phyloP scores from a whole-genome alignment of 768 basidiomycete genomes.

The Trametes gibbosa region DNA sequence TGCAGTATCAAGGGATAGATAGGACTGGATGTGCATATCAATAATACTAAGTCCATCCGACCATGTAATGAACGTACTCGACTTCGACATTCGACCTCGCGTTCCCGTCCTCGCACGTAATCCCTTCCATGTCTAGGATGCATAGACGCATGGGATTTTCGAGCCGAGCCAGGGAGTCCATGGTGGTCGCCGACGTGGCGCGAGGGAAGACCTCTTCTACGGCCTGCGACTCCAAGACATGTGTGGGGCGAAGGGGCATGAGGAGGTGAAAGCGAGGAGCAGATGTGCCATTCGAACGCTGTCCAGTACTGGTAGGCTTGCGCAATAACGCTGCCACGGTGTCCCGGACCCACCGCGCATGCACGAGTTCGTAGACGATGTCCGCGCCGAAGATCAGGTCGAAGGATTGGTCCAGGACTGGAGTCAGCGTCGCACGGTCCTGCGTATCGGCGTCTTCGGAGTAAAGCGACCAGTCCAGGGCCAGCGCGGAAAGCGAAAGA shows the following conservation, averaged over 20 bases:
- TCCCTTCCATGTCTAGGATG: constrained; percentile 51
- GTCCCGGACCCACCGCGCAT: constrained; percentile 45
- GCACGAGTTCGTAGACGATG: constrained; percentile 50
- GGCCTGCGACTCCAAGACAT: constrained; percentile 53
- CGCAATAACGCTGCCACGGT: constrained; percentile 41
- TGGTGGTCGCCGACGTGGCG: background rate
- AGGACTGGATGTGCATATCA: background rate
- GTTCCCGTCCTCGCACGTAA: constrained; percentile 50
- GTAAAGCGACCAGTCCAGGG: constrained; percentile 41
- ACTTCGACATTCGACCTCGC: constrained; percentile 40
- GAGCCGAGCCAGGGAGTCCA: background rate
- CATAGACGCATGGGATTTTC: constrained; percentile 32
- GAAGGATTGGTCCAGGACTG: constrained; percentile 34
- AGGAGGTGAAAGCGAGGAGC: constrained; percentile 61
- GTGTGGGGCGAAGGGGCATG: constrained; percentile 71
- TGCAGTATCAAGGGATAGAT: background rate
- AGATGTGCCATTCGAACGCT: background rate
- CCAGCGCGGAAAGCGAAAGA: constrained; percentile 26
- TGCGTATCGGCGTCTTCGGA: background rate
- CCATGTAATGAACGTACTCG: constrained; percentile 68
- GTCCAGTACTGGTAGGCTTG: constrained; percentile 12
- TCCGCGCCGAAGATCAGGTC: constrained; percentile 54
- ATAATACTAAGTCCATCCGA: constrained; percentile 53
- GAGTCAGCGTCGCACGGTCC: constrained; percentile 7
- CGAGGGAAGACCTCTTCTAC: constrained; percentile 55